A percentile compares a stretch with the other conserved stretches of the same genome.
Conservation (phyloP, 169 alveolate genomes). For the Eimeria maxima region DNA sequence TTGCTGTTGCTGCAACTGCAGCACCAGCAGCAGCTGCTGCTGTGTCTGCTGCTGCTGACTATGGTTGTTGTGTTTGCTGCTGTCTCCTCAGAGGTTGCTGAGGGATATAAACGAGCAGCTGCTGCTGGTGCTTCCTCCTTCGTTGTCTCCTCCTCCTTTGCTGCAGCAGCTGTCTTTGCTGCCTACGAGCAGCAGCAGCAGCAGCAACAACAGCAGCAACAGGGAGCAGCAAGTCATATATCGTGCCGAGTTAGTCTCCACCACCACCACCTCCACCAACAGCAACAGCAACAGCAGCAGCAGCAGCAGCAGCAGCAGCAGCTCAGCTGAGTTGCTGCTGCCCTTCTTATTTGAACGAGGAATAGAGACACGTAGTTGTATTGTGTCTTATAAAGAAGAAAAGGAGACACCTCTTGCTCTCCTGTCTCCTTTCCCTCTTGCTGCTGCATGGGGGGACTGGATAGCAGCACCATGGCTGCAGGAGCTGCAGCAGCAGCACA, state of each 20-base stretch:
- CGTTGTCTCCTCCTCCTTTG: slow-evolving; percentile 7
- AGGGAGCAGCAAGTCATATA: not conserved
- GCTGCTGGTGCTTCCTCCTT: not conserved
- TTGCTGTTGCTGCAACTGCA: not conserved
- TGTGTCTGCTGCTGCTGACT: slow-evolving; percentile 16
- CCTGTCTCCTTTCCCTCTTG: not conserved
- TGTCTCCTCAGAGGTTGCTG: not conserved
- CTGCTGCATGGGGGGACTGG: not conserved
- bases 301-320: slow-evolving; percentile 25
- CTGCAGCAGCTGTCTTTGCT: slow-evolving; percentile 56
- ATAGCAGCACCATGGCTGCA: not conserved
- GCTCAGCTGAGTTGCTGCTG: not conserved
- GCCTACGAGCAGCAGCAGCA: not conserved
- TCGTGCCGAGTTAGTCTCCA: not conserved
- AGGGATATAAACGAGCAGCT: not conserved
- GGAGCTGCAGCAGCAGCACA: slow-evolving; percentile 36
- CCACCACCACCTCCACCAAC: not conserved
- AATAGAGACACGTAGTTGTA: not conserved
- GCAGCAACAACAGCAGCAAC: not conserved
- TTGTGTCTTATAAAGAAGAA: not conserved
- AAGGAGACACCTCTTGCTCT: not conserved
- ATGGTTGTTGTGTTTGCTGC: not conserved
- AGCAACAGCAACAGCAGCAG: not conserved
- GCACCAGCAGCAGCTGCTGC: not conserved
- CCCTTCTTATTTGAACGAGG: not conserved